Percentiles rank a stretch among this genome's conserved stretches.
Evolutionary conservation across 208 protist species (phyloP).

Genomic region (Willaertia magna): DNA sequence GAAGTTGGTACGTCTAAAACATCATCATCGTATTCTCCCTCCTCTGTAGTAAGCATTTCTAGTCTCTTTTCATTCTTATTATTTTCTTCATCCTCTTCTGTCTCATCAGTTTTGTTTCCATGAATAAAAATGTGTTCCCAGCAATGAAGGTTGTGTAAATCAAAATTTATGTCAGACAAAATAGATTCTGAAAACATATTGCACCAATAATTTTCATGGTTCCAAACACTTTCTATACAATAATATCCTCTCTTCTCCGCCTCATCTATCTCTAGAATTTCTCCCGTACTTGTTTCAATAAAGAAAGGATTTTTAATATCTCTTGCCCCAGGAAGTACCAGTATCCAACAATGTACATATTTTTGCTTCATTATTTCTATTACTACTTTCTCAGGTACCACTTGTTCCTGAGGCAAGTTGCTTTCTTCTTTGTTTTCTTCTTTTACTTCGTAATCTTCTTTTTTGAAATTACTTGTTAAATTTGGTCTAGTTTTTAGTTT

Average conservation of each 20-base stretch:
- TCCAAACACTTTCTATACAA: conserved; percentile 67
- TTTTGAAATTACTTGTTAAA: conserved; percentile 36
- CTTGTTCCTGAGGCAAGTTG: background rate
- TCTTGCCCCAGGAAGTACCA: conserved; percentile 54
- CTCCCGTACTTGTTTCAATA: conserved; percentile 65
- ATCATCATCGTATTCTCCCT: conserved; percentile 21
- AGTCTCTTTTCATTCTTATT: background rate
- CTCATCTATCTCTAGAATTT: conserved; percentile 34
- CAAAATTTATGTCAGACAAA: conserved; percentile 23
- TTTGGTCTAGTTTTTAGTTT: conserved; percentile 46
- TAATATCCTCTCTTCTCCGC: conserved; percentile 44
- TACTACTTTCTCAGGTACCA: background rate
- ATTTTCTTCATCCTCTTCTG: conserved; percentile 12
- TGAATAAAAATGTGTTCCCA: conserved; percentile 59
- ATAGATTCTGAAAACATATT: conserved; percentile 42
- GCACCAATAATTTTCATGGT: conserved; percentile 64
- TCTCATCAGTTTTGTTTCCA: conserved; percentile 24
- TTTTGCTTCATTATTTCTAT: background rate
- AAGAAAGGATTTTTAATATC: conserved; percentile 42
- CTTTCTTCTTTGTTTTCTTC: conserved; percentile 8
- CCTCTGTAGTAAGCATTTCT: background rate
- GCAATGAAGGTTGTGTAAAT: conserved; percentile 43
- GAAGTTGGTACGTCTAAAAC: conserved; percentile 36
- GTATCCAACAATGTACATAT: conserved; percentile 62
- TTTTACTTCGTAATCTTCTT: conserved; percentile 25